Conservation (phyloP, 768 basidiomycete genomes). For the Dentipellis sp. region DNA sequence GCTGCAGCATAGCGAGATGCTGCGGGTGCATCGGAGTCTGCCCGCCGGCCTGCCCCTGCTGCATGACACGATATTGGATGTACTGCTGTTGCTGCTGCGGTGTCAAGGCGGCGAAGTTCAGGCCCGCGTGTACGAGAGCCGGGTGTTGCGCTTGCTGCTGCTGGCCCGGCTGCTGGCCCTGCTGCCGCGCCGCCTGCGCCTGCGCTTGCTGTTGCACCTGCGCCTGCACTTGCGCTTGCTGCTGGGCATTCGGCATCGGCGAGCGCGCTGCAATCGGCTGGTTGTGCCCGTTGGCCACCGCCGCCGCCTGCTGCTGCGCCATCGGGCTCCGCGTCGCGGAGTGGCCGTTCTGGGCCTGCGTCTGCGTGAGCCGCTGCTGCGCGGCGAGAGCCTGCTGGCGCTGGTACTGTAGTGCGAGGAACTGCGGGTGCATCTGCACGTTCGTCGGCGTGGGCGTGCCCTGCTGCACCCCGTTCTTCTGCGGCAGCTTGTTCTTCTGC, state of each 20-base stretch:
- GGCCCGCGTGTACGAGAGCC: neutral
- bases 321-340: slow-evolving; percentile 15
- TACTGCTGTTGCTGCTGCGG: neutral
- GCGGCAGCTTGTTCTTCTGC: neutral
- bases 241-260: slow-evolving; percentile 9
- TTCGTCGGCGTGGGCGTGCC: neutral
- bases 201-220: slow-evolving; percentile 7
- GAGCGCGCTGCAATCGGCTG: slow-evolving; percentile 6
- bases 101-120: neutral
- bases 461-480: neutral
- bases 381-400: neutral
- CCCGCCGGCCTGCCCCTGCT: neutral
- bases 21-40: neutral
- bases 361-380: slow-evolving; percentile 10
- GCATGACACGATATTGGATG: neutral
- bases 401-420: neutral
- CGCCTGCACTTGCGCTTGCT: slow-evolving; percentile 16
- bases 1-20: neutral
- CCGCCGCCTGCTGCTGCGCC: neutral
- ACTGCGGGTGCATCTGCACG: slow-evolving; percentile 16
- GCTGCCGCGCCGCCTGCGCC: neutral
- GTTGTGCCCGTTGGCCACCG: neutral
- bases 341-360: slow-evolving; percentile 16
- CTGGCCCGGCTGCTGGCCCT: neutral
- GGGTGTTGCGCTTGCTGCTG: neutral